Percentiles rank a stretch among this genome's conserved stretches.
These are phyloP conservation scores for Populus hybrid DNA, from an alignment of 441 rosid genomes.

Conservation along the genomic window DNA sequence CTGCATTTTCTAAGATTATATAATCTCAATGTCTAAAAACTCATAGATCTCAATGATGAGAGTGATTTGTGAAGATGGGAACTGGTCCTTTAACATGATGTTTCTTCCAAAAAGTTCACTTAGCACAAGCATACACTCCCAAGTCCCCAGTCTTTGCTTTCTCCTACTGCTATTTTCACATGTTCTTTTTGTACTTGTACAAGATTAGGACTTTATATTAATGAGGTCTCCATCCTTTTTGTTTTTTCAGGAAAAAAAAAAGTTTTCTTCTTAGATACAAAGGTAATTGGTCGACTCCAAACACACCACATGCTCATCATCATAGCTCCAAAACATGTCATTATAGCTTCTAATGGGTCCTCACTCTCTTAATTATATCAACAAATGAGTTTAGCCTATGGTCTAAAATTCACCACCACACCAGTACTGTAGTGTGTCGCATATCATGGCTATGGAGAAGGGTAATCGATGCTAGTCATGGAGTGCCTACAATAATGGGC, in stretches of 20 bases:
- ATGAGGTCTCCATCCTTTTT: not conserved
- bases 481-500: not conserved
- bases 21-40: not conserved
- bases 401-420: not conserved
- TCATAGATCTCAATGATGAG: not conserved
- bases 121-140: not conserved
- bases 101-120: conserved; percentile 6
- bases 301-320: conserved; percentile 22
- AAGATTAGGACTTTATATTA: not conserved
- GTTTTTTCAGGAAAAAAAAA: not conserved
- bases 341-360: conserved; percentile 5
- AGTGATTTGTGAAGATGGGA: conserved; percentile 19
- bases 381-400: not conserved
- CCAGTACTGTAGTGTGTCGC: not conserved
- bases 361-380: not conserved
- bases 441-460: not conserved
- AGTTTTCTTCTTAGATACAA: not conserved
- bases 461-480: not conserved
- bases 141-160: not conserved
- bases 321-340: conserved; percentile 14
- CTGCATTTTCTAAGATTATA: too few relatives aligned
- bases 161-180: not conserved
- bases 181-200: conserved; percentile 21
- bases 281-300: not conserved
- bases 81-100: not conserved